phyloP scores from a whole-genome alignment of 257 asterid species.

The Hygrophila difformis region DNA sequence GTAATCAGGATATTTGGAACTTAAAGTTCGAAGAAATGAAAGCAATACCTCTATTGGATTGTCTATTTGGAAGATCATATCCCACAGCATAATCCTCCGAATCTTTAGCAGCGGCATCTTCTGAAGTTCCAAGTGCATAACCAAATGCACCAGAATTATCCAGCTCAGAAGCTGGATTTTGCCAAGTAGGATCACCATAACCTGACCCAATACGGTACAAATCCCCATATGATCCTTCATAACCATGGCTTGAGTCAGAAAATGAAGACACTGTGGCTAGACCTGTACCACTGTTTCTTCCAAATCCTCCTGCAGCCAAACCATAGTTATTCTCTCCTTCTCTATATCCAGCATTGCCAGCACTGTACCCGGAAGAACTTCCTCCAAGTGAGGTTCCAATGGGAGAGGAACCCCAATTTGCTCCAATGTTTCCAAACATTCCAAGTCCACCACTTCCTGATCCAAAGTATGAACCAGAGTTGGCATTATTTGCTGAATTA shows the following conservation, averaged over 20 bases:
- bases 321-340: conserved; percentile 37
- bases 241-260: conserved; percentile 30
- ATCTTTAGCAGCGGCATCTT: conserved; percentile 35
- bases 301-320: conserved; percentile 34
- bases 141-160: conserved; percentile 37
- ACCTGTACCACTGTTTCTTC: conserved; percentile 28
- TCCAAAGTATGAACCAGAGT: conserved; percentile 38
- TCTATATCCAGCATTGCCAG: conserved; percentile 40
- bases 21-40: conserved; percentile 7
- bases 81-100: conserved; percentile 42
- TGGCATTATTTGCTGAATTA: conserved; percentile 24
- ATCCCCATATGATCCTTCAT: conserved; percentile 42
- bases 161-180: conserved; percentile 31
- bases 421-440: conserved; percentile 31
- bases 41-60: conserved; percentile 45
- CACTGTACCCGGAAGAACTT: conserved; percentile 22
- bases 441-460: conserved; percentile 39
- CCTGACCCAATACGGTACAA: conserved; percentile 31
- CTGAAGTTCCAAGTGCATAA: conserved; percentile 34
- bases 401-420: conserved; percentile 41
- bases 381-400: conserved; percentile 26
- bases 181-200: conserved; percentile 58
- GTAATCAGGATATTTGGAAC: neutral
- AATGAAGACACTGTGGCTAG: conserved; percentile 29
- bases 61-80: conserved; percentile 42